phyloP scores from a whole-genome alignment of 2,329 filamentous ascomycete genomes.

The Myriangium duriaei region DNA sequence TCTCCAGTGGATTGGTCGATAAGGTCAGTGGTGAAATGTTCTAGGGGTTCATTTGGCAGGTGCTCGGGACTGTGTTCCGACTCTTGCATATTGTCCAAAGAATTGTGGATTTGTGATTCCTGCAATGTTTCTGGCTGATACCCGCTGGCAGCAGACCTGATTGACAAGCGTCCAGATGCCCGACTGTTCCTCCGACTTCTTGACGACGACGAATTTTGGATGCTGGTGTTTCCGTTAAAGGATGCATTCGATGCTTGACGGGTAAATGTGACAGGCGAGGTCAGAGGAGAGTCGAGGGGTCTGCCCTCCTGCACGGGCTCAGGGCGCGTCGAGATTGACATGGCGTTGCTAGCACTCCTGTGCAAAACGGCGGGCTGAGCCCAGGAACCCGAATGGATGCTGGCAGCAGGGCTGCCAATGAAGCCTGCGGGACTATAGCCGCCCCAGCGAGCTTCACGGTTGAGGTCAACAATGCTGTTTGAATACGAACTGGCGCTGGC shows the following conservation, averaged over 20 bases:
- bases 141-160: conserved; percentile 1
- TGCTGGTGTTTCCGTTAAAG: conserved; percentile 8
- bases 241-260: conserved; percentile 12
- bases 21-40: conserved; percentile 11
- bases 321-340: conserved; percentile 19
- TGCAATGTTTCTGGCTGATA: neutral
- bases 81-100: conserved; percentile 2
- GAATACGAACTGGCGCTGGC: conserved; percentile 31
- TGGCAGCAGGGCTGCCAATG: conserved; percentile 54
- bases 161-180: conserved; percentile 1
- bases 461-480: conserved; percentile 57
- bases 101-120: neutral
- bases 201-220: conserved; percentile 6
- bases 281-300: conserved; percentile 23
- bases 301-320: conserved; percentile 26
- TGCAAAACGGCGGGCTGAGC: conserved; percentile 21
- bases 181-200: conserved; percentile 7
- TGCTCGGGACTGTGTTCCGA: conserved; percentile 7
- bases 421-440: conserved; percentile 58
- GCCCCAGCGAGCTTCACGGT: conserved; percentile 52
- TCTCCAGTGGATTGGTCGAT: conserved; percentile 11
- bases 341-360: conserved; percentile 8
- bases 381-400: conserved; percentile 40
- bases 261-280: conserved; percentile 10
- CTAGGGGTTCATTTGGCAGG: conserved; percentile 5